Evolutionary conservation across 2,329 filamentous ascomycete species (phyloP).

Genomic region (Cladosporium sp.): DNA sequence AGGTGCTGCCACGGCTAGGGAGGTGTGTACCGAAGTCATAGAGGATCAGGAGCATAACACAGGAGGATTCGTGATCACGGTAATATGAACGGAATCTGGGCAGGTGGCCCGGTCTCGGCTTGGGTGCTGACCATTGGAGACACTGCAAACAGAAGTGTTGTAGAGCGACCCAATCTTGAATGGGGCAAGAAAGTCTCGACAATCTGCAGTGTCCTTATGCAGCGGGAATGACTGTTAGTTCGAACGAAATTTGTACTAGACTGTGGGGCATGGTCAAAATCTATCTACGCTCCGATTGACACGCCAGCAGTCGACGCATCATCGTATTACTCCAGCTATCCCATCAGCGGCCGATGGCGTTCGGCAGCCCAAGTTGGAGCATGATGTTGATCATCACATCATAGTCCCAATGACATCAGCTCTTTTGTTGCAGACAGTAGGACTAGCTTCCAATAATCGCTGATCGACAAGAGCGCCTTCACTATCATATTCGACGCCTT

Average conservation of each 20-base stretch:
- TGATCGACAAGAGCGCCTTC: not conserved
- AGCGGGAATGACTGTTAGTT: not conserved
- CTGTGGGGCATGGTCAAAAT: not conserved
- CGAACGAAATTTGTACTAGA: not conserved
- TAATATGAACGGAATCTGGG: no score
- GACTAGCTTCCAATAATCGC: not conserved
- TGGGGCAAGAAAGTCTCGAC: not conserved
- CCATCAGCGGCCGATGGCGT: not conserved
- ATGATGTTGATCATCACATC: not conserved
- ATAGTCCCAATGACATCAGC: not conserved
- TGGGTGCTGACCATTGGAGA: not conserved
- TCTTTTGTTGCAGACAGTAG: not conserved
- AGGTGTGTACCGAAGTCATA: no score
- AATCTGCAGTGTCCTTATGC: not conserved
- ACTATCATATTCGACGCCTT: not conserved
- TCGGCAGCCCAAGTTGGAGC: not conserved
- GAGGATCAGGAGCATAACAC: no score
- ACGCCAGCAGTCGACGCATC: not conserved
- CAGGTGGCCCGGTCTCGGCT: no score
- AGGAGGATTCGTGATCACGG: no score
- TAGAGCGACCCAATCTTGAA: not conserved
- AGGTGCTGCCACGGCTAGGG: no score
- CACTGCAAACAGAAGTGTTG: not conserved
- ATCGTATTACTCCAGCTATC: not conserved
- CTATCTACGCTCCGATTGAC: not conserved